Base-by-base conservation (phyloP, 139 green algal genomes). In the Auxenochlorella pyrenoidosa region DNA sequence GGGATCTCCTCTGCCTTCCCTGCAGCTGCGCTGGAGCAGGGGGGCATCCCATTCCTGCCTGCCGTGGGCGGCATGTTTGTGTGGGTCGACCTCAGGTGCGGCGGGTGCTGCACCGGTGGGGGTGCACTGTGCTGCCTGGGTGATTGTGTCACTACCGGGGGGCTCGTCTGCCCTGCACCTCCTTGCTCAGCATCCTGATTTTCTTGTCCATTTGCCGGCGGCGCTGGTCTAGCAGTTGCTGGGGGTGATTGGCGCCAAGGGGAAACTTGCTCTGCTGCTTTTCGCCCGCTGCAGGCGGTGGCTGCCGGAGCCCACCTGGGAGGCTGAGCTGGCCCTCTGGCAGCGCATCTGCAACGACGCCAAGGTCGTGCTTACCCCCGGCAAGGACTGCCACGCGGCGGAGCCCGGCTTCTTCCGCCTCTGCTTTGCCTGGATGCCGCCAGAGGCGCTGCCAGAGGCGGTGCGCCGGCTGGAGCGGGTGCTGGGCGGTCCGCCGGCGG, bases 351-450 rank as follows among this genome's bases (percentile, higher is more conserved):
- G 92, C 58, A 21, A 91, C 12, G 58, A 91, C 0, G 81, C 65
- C 80, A 89, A 75, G 66, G 59, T 93, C 54, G 71, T 91, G 2
- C 60, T 92, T 0, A 93, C 90, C 6, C 85, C 86, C 54, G 77
- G 95, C 77, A 47, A 94, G 60, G 86, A 84, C 36, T 97, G 93
- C 79, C 93, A 96, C 79, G 93, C 91, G 0, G 44, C 86, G 10
- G 87, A 92, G 85, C 95, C 95, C 0, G 95, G 95, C 47, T 96
- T 89, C 90, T 97, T 97, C 90, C 90, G 95, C 16, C 70, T 95
- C 12, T 97, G 95, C 89, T 97, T 93, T 89, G 95, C 95, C 8
- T 96, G 92, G 91, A 83, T 94, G 32, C 87, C 90, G 0, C 22
- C 71, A 0, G 88, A 85, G 16, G 91, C 92, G 21, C 86, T 97